Evolutionary conservation across 768 basidiomycete species (phyloP), one percentile per base, ranked within the genome.

Genomic region (Mycena indigotica): DNA sequence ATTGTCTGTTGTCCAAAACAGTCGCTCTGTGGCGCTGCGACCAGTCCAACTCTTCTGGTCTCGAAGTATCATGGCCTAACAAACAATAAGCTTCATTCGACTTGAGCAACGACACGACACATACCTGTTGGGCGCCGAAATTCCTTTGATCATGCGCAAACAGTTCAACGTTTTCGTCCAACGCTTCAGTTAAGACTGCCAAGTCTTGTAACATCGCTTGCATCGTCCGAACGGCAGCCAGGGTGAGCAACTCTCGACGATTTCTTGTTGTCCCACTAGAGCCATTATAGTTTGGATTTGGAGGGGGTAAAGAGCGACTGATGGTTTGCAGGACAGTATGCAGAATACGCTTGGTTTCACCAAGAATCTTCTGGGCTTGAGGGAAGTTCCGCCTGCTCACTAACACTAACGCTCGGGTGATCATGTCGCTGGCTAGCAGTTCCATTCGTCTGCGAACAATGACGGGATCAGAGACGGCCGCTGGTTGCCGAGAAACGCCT

Each of bases 11-110:
- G 90, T 91, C 88, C 93, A 96, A 75, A 98, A 98, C 60, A 94
- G 72, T 32, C 89, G 82, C 70, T 99, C 97, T 21, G 91, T 97
- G 16, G 91, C 87, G 64, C 92, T 95, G 50, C 94, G 80, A 24
- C 87, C 86, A 61, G 87, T 97, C 96, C 96, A 98, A 68, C 90
- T 90, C 72, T 93, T 94, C 71, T 99, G 97, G 67, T 95, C 92
- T 24, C 96, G 84, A 13, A 99, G 77, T 55, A 98, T 93, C 87
- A 97, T 95, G 17, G 96, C 96, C 91, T 96, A 62, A 25, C 51
- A 35, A 52, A 21, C 44, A 58, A 39, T 26, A 40, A 32, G 21
- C 19, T 35, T 35, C 26, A 1, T 44, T 3, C 15, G 26, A 28
- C 50, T 49, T 21, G 16, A 56, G 58, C 39, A 21, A 23, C 26